Evolutionary conservation across 768 basidiomycete genomes (phyloP).

Genomic region (Leccinum subgranulosum): DNA sequence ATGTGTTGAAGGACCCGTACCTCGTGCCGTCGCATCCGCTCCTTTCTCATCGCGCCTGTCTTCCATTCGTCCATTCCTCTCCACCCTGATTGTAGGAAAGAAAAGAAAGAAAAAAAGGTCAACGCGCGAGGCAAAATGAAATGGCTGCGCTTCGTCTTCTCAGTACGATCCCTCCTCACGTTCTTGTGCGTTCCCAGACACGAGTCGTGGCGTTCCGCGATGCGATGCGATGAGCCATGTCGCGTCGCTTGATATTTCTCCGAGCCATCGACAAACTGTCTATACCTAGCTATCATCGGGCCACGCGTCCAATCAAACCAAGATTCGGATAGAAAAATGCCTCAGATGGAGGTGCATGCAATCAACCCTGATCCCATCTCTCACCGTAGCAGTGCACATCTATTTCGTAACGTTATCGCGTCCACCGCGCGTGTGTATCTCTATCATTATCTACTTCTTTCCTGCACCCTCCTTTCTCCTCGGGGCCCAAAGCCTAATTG

Average conservation of each 20-base stretch:
- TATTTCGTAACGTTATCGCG: neutral
- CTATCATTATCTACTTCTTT: neutral
- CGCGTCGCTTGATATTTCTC: neutral
- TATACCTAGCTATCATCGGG: neutral
- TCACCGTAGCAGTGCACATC: neutral
- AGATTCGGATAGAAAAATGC: neutral
- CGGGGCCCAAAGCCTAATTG: constrained; percentile 15
- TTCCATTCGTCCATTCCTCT: neutral
- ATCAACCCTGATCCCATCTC: constrained; percentile 2
- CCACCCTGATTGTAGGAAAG: constrained; percentile 6
- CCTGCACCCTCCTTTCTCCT: constrained; percentile 7
- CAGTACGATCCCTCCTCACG: constrained; percentile 1
- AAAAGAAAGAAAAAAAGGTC: neutral
- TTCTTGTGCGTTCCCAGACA: constrained; percentile 5
- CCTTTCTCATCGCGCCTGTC: neutral
- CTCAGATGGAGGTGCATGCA: neutral
- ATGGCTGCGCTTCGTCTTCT: neutral
- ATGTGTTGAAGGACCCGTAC: neutral
- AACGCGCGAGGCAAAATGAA: neutral
- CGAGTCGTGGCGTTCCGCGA: neutral
- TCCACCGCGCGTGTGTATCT: neutral
- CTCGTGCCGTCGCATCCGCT: neutral
- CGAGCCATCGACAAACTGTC: neutral
- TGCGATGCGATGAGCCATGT: neutral
- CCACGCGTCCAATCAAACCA: neutral